Evolutionary conservation across 1,284 basidiomycete genomes (phyloP), one percentile per base, ranked within the genome.

Genomic region (Sanghuangporus baumii): DNA sequence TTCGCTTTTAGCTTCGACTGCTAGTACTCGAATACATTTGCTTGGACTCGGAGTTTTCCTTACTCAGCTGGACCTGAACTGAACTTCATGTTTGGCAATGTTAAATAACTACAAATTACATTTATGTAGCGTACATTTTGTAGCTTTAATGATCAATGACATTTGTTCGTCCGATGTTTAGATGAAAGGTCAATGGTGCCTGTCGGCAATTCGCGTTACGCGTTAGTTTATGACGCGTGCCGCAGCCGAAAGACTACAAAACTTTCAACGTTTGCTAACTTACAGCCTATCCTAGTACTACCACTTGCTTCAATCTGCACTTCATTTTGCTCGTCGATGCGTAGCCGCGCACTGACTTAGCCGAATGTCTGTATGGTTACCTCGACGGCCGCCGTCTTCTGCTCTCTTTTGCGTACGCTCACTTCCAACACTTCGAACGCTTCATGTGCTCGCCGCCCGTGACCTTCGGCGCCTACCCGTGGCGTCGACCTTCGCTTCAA

Each of bases 291-390:
- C 20, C 56, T 26, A 16, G 26, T 26, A 12, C 38, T 61, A 43
- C 40, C 18, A 26, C 6, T 20, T 26, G 6, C 37, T 43, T 40
- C 43, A 60, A 12, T 26, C 38, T 11, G 23, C 18, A 55, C 46
- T 12, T 56, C 14, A 51, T n/a, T n/a, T 46, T 23, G 38, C 34
- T 43, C 37, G 59, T 56, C 52, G 41, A 61, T 61, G 60, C 52
- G 36, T 37, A 26, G 31, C 36, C 38, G 60, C 12, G 18, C 47
- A 23, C 36, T 31, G 26, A 48, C 40, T 55, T 63, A 48, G 55
- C 37, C 59, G 48, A 68, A 87, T 87, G 86, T 85, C 83, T 74
- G 59, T 87, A 79, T 86, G 85, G 83, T 74, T 87, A 58, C 85
- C 84, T 56, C 81, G 83, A 16, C 72, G 79, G 41, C 76, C 78